phyloP scores from a whole-genome alignment of 331 rosid genomes.

The Malus hybrid region DNA sequence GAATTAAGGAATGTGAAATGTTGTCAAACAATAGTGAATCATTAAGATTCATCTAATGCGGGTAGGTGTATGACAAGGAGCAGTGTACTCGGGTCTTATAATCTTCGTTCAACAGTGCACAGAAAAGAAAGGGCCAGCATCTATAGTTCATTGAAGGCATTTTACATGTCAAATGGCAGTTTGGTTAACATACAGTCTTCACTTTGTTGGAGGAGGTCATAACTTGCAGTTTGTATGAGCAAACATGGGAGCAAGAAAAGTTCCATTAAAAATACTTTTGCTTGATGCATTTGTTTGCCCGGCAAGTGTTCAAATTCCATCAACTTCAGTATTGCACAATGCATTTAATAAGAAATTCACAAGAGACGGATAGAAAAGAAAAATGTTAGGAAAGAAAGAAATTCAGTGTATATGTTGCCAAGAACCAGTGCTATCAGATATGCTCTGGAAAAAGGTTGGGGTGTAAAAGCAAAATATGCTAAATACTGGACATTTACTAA shows the following conservation, averaged over 20 bases:
- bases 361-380: too few species aligned
- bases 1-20: background rate
- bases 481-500: background rate
- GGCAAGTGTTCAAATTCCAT: background rate
- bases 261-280: background rate
- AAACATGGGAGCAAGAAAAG: too few species aligned
- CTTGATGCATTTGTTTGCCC: background rate
- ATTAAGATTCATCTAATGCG: background rate
- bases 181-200: too few species aligned
- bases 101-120: conserved; percentile 45
- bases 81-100: conserved; percentile 39
- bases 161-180: too few species aligned
- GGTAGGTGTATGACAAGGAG: conserved; percentile 38
- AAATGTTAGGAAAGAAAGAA: too few species aligned
- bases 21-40: background rate
- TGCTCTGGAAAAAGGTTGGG: background rate
- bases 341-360: background rate
- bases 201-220: too few species aligned
- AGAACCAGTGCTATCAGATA: background rate
- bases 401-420: too few species aligned
- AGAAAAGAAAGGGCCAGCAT: too few species aligned
- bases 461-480: background rate
- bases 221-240: too few species aligned
- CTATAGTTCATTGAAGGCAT: too few species aligned
- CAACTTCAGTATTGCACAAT: background rate